phyloP scores from a whole-genome alignment of 495 filamentous ascomycete species.

The Delitschia confertaspora region DNA sequence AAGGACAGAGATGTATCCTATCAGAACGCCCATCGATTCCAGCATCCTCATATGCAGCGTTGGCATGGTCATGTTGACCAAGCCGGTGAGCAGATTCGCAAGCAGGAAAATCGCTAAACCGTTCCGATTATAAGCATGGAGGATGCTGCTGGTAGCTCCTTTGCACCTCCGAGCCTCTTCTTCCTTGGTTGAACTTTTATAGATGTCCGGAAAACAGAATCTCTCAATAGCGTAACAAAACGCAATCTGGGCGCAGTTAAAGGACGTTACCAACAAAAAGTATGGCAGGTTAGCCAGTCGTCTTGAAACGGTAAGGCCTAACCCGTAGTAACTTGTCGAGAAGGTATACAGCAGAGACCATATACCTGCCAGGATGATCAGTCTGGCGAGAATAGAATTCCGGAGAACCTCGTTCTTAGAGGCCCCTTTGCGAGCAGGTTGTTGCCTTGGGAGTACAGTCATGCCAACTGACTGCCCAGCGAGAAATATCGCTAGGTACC shows the following conservation, averaged over 20 bases:
- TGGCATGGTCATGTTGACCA: constrained; percentile 75
- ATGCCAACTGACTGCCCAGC: constrained; percentile 76
- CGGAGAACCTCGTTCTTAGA: constrained; percentile 25
- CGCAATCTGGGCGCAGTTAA: constrained; percentile 72
- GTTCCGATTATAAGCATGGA: constrained; percentile 79
- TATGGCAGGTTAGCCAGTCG: constrained; percentile 92
- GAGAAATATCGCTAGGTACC: constrained; percentile 92
- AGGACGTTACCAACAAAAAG: constrained; percentile 79
- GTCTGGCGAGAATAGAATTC: constrained; percentile 47
- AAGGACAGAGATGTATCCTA: constrained; percentile 59
- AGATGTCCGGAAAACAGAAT: constrained; percentile 61
- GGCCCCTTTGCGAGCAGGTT: constrained; percentile 28
- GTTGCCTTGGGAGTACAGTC: constrained; percentile 57
- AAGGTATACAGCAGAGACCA: constrained; percentile 63
- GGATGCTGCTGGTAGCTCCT: constrained; percentile 62
- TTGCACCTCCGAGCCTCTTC: constrained; percentile 44
- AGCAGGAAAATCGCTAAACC: constrained; percentile 79
- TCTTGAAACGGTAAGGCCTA: constrained; percentile 67
- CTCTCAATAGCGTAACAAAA: constrained; percentile 69
- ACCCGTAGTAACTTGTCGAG: constrained; percentile 59
- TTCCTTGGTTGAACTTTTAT: constrained; percentile 43
- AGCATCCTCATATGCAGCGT: constrained; percentile 60
- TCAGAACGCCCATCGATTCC: constrained; percentile 62
- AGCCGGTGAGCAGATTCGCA: constrained; percentile 80
- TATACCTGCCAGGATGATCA: constrained; percentile 50